Evolutionary conservation across 2,329 filamentous ascomycete species (phyloP).

Genomic region (Ascochyta lentis): DNA sequence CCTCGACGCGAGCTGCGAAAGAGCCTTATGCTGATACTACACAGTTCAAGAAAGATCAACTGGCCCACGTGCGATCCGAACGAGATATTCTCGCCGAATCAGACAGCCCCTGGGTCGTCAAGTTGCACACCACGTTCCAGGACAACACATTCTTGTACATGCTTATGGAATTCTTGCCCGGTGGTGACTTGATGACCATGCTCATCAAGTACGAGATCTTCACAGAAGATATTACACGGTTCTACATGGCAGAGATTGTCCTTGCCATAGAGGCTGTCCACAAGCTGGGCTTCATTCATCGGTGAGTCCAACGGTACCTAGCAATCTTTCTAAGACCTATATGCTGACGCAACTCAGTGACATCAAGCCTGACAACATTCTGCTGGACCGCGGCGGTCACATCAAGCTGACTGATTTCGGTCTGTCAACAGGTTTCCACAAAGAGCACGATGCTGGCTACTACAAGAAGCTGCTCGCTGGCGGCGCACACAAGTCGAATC

Average conservation of each 20-base stretch:
- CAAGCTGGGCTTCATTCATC: constrained; percentile 96
- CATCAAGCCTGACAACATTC: constrained; percentile 98
- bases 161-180: constrained; percentile 98
- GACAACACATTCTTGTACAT: constrained; percentile 96
- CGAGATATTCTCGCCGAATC: constrained; percentile 97
- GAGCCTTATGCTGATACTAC: constrained; percentile 24
- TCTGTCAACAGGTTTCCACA: constrained; percentile 96
- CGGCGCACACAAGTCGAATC: constrained; percentile 52
- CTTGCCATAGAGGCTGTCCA: constrained; percentile 99
- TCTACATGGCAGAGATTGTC: constrained; percentile 98
- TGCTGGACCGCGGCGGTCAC: constrained; percentile 92
- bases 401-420: constrained; percentile 99
- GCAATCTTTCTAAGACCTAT: not conserved
- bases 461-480: constrained; percentile 95
- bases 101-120: constrained; percentile 99
- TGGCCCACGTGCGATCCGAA: constrained; percentile 96
- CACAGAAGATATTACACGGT: constrained; percentile 96
- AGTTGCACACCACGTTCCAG: constrained; percentile 97
- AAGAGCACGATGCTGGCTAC: constrained; percentile 96
- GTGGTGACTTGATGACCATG: constrained; percentile 99
- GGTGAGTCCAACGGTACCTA: constrained; percentile 62
- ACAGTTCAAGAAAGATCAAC: constrained; percentile 93
- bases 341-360: constrained; percentile 66
- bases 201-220: constrained; percentile 99
- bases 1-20: not conserved